These are phyloP conservation scores for Gleditsia sinensis DNA, from an alignment of 306 rosid genomes.

Conservation along the genomic window DNA sequence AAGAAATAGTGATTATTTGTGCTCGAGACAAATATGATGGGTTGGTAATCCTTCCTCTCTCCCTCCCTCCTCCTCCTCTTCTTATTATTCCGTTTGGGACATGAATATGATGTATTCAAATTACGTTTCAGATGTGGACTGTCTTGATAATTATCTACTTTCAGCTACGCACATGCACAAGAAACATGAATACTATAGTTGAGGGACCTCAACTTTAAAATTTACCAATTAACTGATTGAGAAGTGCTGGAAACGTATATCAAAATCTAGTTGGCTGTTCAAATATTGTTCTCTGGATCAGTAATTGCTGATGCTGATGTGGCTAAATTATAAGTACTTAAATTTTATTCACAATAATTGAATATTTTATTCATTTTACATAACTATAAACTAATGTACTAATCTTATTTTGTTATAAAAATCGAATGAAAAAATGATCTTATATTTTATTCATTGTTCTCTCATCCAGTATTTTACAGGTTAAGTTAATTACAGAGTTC, in stretches of 20 bases:
- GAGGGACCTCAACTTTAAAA: neutral
- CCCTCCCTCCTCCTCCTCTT: neutral
- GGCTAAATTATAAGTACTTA: neutral
- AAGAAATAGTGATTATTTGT: neutral
- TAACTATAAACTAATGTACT: too few species aligned
- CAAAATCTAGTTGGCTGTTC: neutral
- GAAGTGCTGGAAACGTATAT: neutral
- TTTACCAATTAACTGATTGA: neutral
- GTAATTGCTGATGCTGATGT: neutral
- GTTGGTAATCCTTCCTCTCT: conserved; percentile 1
- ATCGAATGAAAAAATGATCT: too few species aligned
- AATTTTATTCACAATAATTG: too few species aligned
- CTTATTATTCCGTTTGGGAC: neutral
- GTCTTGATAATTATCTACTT: neutral
- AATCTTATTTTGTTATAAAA: too few species aligned
- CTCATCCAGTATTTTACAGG: neutral
- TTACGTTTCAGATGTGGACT: neutral
- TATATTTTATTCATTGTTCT: too few species aligned
- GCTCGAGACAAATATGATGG: conserved; percentile 1
- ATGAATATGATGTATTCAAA: neutral
- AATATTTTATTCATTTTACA: too few species aligned
- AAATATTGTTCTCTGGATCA: neutral
- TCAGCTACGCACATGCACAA: neutral
- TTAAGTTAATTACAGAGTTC: neutral
- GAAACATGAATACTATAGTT: neutral